These are phyloP conservation scores for Corynespora cassiicola DNA, from an alignment of 2,329 filamentous ascomycete species.

Conservation along the genomic window DNA sequence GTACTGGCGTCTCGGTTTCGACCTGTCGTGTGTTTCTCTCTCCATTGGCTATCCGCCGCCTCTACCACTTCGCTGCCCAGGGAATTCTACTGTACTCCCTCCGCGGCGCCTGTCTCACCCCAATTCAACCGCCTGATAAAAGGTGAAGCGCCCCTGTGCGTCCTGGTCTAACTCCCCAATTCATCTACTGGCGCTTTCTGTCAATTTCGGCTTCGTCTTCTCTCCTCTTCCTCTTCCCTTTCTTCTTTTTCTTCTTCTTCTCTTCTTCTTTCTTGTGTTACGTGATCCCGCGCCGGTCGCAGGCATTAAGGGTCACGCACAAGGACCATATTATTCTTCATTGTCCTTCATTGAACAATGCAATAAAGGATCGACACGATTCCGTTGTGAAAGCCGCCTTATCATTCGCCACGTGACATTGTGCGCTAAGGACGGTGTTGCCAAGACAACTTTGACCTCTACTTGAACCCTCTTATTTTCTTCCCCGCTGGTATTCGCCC, in stretches of 20 bases:
- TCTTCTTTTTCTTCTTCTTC: constrained; percentile 21
- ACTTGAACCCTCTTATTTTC: constrained; percentile 9
- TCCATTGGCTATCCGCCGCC: constrained; percentile 42
- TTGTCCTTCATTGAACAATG: constrained; percentile 33
- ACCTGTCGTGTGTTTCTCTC: constrained; percentile 22
- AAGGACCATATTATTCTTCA: constrained; percentile 14
- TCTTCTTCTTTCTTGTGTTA: constrained; percentile 20
- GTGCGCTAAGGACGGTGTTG: constrained; percentile 19
- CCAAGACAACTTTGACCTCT: constrained; percentile 19
- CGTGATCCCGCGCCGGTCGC: constrained; percentile 20
- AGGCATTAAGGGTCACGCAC: constrained; percentile 17
- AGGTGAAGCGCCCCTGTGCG: constrained; percentile 12
- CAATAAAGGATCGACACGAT: too few relatives aligned
- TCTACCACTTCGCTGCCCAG: constrained; percentile 28
- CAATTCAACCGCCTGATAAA: constrained; percentile 39
- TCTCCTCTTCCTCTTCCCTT: constrained; percentile 17
- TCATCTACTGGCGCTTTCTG: too few relatives aligned
- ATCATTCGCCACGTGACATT: too few relatives aligned
- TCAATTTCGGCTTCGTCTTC: constrained; percentile 19
- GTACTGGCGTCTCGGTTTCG: constrained; percentile 45
- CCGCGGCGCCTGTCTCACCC: constrained; percentile 37
- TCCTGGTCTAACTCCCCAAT: constrained; percentile 2
- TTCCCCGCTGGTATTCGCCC: too few relatives aligned
- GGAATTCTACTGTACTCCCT: constrained; percentile 23
- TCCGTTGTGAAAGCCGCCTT: too few relatives aligned